Percentiles rank a stretch among this genome's conserved stretches.
Conservation (phyloP, 2,329 filamentous ascomycete genomes). For the Scedosporium boydii region DNA sequence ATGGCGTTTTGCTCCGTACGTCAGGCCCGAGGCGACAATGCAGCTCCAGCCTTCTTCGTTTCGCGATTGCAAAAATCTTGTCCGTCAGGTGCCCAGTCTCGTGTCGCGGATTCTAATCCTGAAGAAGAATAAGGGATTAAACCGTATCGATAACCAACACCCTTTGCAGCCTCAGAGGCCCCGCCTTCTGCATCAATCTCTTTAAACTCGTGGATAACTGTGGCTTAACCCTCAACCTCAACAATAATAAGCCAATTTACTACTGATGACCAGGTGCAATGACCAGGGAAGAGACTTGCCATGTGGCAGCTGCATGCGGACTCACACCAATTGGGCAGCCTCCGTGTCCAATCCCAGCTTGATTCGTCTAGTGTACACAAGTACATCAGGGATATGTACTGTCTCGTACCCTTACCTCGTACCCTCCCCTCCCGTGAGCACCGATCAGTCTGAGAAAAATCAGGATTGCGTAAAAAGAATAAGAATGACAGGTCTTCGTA, state of each 20-base stretch:
- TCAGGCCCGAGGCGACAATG: background rate
- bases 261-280: background rate
- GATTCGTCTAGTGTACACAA: background rate
- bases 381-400: background rate
- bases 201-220: background rate
- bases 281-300: background rate
- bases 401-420: background rate
- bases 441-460: background rate
- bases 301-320: background rate
- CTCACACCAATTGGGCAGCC: background rate
- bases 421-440: background rate
- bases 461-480: background rate
- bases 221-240: background rate
- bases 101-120: background rate
- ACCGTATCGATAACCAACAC: background rate
- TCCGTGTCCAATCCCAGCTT: background rate
- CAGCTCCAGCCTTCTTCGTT: background rate
- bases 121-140: background rate
- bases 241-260: background rate
- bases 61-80: background rate
- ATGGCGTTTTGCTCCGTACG: background rate
- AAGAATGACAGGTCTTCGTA: background rate
- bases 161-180: background rate
- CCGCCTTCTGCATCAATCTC: background rate
- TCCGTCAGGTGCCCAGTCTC: background rate